Conservation (phyloP, 1,139 yeast species). For the Yamadazyma jaroonii region DNA sequence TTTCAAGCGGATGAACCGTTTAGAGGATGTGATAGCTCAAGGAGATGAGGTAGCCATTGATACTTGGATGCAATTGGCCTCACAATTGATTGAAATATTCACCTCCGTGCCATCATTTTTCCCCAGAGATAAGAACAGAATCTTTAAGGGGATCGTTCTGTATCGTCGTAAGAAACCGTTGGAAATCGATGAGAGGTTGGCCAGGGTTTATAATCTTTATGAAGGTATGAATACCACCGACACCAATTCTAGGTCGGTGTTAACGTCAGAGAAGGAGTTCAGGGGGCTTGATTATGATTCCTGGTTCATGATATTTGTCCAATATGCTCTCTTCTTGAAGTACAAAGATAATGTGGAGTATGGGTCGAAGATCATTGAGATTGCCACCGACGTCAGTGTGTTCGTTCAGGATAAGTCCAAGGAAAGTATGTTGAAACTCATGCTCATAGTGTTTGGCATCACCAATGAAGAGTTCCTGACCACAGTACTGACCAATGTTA, state of each 20-base stretch:
- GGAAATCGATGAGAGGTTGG: slow-evolving; percentile 69
- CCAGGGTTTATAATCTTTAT: slow-evolving; percentile 61
- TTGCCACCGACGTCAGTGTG: slow-evolving; percentile 74
- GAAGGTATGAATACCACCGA: slow-evolving; percentile 57
- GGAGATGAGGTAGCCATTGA: slow-evolving; percentile 63
- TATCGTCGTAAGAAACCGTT: slow-evolving; percentile 59
- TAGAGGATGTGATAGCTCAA: slow-evolving; percentile 50
- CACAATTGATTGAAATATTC: slow-evolving; percentile 80
- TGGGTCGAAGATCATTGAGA: slow-evolving; percentile 67
- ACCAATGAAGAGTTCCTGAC: slow-evolving; percentile 47
- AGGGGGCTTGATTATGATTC: slow-evolving; percentile 73
- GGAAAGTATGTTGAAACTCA: slow-evolving; percentile 59
- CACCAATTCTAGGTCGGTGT: slow-evolving; percentile 27
- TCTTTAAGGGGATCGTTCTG: slow-evolving; percentile 65
- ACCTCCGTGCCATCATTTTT: slow-evolving; percentile 74
- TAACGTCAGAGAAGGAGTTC: slow-evolving; percentile 52
- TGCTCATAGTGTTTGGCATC: slow-evolving; percentile 64
- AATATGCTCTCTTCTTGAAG: slow-evolving; percentile 65
- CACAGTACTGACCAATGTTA: slow-evolving; percentile 50
- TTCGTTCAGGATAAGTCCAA: slow-evolving; percentile 59
- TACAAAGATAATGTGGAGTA: slow-evolving; percentile 59
- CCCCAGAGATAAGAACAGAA: slow-evolving; percentile 67
- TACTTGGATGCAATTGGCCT: slow-evolving; percentile 83
- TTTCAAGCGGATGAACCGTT: slow-evolving; percentile 57
- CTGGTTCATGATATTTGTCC: slow-evolving; percentile 86